Conservation (phyloP, 179 eudicot genomes). For the Beta macrorhiza region DNA sequence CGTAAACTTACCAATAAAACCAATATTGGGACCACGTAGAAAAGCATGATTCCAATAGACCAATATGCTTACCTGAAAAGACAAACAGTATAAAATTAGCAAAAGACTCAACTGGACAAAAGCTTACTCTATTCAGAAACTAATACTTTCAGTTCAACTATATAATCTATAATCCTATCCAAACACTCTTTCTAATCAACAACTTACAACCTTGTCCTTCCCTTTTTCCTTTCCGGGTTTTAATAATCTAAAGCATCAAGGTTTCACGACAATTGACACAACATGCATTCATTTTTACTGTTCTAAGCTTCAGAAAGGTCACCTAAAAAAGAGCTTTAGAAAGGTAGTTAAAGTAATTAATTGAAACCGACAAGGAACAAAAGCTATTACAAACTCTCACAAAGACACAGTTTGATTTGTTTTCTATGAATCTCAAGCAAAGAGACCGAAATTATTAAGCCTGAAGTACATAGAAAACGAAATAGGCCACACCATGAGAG, state of each 20-base stretch:
- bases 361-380: background rate
- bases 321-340: slow-evolving; percentile 12
- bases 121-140: background rate
- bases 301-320: slow-evolving; percentile 21
- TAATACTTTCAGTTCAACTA: slow-evolving; percentile 12
- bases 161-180: slow-evolving; percentile 18
- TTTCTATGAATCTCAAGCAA: background rate
- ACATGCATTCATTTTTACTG: background rate
- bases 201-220: background rate
- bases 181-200: background rate
- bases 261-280: background rate
- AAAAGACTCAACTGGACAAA: background rate
- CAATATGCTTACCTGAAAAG: slow-evolving; percentile 32
- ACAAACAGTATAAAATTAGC: slow-evolving; percentile 9
- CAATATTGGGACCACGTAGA: slow-evolving; percentile 26
- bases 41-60: slow-evolving; percentile 23
- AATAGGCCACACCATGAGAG: background rate
- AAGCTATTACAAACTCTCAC: background rate
- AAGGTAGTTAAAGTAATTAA: background rate
- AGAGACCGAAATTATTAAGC: background rate
- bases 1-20: slow-evolving; percentile 33
- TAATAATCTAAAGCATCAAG: slow-evolving; percentile 10
- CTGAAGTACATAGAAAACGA: background rate
- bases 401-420: background rate
- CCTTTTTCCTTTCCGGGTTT: background rate